Conservation (phyloP, 768 basidiomycete species). For the Lactifluus piperatus region DNA sequence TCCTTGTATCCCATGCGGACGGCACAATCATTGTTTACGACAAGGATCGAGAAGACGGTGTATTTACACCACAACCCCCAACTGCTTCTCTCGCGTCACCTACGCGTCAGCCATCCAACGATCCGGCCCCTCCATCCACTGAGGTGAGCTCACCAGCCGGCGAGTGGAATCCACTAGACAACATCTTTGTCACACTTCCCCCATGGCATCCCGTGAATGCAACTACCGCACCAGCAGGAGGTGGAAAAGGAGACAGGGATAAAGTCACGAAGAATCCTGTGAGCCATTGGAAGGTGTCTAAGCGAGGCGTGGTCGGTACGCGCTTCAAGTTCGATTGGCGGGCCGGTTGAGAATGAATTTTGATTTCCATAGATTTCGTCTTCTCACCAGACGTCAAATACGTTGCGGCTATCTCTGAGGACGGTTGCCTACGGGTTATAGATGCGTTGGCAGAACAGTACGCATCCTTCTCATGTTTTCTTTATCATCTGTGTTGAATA, state of each 20-base stretch:
- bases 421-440: conserved; percentile 84
- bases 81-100: conserved; percentile 23
- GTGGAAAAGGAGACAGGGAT: conserved; percentile 43
- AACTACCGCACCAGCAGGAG: conserved; percentile 27
- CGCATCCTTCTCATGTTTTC: conserved; percentile 23
- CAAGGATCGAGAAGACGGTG: conserved; percentile 82
- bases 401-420: conserved; percentile 86
- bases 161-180: conserved; percentile 72
- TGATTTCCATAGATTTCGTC: conserved; percentile 55
- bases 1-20: conserved; percentile 82
- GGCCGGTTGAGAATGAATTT: not conserved
- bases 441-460: conserved; percentile 84
- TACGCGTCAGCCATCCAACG: conserved; percentile 21
- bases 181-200: conserved; percentile 71
- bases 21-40: conserved; percentile 87
- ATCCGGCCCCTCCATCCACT: conserved; percentile 21
- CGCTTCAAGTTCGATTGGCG: conserved; percentile 3
- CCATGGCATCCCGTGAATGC: conserved; percentile 74
- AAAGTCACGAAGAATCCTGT: conserved; percentile 77
- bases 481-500: not conserved
- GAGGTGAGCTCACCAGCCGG: conserved; percentile 28
- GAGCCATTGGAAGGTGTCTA: conserved; percentile 80
- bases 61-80: conserved; percentile 58
- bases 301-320: conserved; percentile 64
- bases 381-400: conserved; percentile 92